Conservation (phyloP, 495 filamentous ascomycete species). For the Penicillium manginii region DNA sequence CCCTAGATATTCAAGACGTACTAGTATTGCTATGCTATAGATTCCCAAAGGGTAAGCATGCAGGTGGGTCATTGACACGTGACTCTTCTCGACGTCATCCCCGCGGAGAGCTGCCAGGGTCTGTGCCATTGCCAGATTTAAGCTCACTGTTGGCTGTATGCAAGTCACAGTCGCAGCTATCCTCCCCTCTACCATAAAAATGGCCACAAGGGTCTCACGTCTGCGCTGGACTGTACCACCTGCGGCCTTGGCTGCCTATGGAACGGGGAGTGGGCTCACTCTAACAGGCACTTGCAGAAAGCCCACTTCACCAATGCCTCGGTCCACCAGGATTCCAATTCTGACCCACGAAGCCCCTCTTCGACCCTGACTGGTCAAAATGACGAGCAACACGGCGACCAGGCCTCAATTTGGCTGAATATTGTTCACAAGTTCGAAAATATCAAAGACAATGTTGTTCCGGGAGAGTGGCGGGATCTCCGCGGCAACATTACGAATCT, state of each 20-base stretch:
- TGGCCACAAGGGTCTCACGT: constrained; percentile 37
- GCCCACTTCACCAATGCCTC: constrained; percentile 29
- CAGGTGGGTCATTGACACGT: neutral
- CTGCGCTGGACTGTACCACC: constrained; percentile 46
- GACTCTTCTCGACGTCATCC: constrained; percentile 3
- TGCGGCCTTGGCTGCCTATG: constrained; percentile 39
- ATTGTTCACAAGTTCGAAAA: constrained; percentile 61
- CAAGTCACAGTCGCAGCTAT: constrained; percentile 47
- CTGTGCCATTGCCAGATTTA: neutral
- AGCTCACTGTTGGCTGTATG: constrained; percentile 28
- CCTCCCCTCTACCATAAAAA: constrained; percentile 53
- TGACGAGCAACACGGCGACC: constrained; percentile 3
- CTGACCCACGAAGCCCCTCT: constrained; percentile 8
- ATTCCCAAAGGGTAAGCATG: too few species aligned
- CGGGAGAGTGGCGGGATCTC: constrained; percentile 62
- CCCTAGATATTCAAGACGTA: too few species aligned
- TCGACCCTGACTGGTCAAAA: neutral
- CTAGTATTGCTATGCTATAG: neutral
- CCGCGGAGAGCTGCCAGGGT: constrained; percentile 5
- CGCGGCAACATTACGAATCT: constrained; percentile 67
- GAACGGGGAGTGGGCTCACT: constrained; percentile 30
- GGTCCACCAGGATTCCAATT: constrained; percentile 18
- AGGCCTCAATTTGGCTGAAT: constrained; percentile 58
- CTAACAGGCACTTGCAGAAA: constrained; percentile 27
- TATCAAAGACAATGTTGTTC: constrained; percentile 54